Base-by-base conservation (phyloP, 2,329 filamentous ascomycete genomes). In the Pseudopyrenochaeta lycopersici region DNA sequence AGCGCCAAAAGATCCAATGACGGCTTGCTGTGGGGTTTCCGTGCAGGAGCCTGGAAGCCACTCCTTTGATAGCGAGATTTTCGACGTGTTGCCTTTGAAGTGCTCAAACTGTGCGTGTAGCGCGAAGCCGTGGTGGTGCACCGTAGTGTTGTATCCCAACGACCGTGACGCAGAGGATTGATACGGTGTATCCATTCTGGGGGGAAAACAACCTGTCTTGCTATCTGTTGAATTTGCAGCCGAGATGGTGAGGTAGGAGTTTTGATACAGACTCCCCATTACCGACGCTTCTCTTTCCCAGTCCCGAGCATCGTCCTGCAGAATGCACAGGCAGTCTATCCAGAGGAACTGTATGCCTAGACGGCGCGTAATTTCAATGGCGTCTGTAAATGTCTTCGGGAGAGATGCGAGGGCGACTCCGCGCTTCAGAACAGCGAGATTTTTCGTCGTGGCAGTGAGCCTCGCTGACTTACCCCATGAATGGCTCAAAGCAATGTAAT, bases 181-280 rank as follows among this genome's bases (percentile, higher is more conserved):
- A 27, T 27, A 27, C 4, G 23, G 23, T 27, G 23, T 27, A 27
- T 27, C 23, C 23, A 27, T 27, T 27, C 23, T 27, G 4, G 4
- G 4, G 9, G 23, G 23, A 12, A 38, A 38, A 21, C 15, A 38
- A n/a, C 29, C 38, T 33, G 27, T 43, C 46, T 35, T 82, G 82
- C 6, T 64, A 69, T 45, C 84, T 84, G 59, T 76, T 84, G 62
- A 84, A 85, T 59, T 73, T 82, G 4, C 74, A 81, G 2, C 81
- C 77, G 47, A 79, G 84, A 68, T 77, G 78, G 38, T 81, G 80
- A 27, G 14, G 17, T 44, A 31, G 29, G 41, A 15, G 23, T 17
- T 17, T 27, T 27, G 14, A 15, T 31, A 44, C 7, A 44, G 5
- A 15, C 3, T 15, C 4, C 15, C 41, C 41, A 31, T 44, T 11